phyloP scores from a whole-genome alignment of 768 basidiomycete species.

The Podaxis sp. region DNA sequence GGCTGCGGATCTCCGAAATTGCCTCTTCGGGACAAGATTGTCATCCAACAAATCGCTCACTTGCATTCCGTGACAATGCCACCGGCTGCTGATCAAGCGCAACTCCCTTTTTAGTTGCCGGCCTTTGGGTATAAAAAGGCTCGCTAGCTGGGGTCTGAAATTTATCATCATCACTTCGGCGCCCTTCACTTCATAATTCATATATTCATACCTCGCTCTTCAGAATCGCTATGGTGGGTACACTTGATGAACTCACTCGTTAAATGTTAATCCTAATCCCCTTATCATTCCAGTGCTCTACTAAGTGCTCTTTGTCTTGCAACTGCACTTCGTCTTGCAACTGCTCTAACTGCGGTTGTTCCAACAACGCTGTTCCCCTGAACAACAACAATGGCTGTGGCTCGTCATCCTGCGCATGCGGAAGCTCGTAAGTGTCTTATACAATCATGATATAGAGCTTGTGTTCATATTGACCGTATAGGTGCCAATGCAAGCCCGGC shows the following conservation, averaged over 20 bases:
- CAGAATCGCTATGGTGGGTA: background rate
- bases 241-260: background rate
- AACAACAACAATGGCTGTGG: background rate
- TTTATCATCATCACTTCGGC: background rate
- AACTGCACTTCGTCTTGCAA: background rate
- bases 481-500: background rate
- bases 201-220: background rate
- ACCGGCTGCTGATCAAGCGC: background rate
- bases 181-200: background rate
- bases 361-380: background rate
- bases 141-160: background rate
- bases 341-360: background rate
- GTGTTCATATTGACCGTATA: background rate
- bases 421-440: background rate
- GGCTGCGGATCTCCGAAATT: background rate
- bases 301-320: background rate
- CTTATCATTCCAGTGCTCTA: background rate
- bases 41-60: background rate
- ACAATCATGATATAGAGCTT: background rate
- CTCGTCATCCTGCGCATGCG: background rate
- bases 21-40: background rate
- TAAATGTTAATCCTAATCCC: background rate
- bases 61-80: background rate
- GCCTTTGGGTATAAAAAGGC: background rate
- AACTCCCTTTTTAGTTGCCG: background rate